Conservation (phyloP, 2,329 filamentous ascomycete species). For the Boeremia lycopersici region DNA sequence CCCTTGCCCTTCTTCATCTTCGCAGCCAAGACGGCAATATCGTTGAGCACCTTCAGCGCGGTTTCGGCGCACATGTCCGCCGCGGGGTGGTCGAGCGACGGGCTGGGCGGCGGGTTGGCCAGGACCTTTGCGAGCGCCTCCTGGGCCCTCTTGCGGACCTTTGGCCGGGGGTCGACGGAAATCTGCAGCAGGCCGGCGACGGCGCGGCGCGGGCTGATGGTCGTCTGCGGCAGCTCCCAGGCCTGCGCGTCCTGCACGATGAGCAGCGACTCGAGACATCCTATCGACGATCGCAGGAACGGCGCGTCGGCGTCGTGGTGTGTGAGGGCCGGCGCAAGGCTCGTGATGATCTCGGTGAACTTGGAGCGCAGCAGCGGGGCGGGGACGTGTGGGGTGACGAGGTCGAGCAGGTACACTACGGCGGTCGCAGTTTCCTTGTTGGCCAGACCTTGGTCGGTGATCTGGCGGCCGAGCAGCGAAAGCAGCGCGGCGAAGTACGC, state of each 20-base stretch:
- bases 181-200: slow-evolving; percentile 85
- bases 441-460: slow-evolving; percentile 66
- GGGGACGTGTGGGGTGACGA: slow-evolving; percentile 84
- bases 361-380: slow-evolving; percentile 88
- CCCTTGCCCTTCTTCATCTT: slow-evolving; percentile 70
- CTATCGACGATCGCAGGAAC: slow-evolving; percentile 84
- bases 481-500: slow-evolving; percentile 96
- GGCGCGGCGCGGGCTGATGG: slow-evolving; percentile 84
- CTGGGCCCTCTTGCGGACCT: slow-evolving; percentile 91
- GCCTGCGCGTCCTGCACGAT: slow-evolving; percentile 84
- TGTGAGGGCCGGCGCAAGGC: slow-evolving; percentile 82
- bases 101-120: slow-evolving; percentile 84
- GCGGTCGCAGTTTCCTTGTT: slow-evolving; percentile 85
- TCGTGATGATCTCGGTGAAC: slow-evolving; percentile 89
- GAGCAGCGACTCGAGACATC: slow-evolving; percentile 89
- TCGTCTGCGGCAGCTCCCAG: slow-evolving; percentile 84
- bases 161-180: slow-evolving; percentile 84
- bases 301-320: slow-evolving; percentile 84
- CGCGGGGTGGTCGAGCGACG: slow-evolving; percentile 90
- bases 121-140: slow-evolving; percentile 86
- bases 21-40: slow-evolving; percentile 72
- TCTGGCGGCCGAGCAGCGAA: slow-evolving; percentile 80
- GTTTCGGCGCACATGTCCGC: slow-evolving; percentile 96
- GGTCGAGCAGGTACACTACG: slow-evolving; percentile 93
- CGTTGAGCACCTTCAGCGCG: slow-evolving; percentile 78